A percentile compares a stretch with the other conserved stretches of the same genome.
These are phyloP conservation scores for Starmerella vaccinii DNA, from an alignment of 805 yeast genomes.

Conservation along the genomic window DNA sequence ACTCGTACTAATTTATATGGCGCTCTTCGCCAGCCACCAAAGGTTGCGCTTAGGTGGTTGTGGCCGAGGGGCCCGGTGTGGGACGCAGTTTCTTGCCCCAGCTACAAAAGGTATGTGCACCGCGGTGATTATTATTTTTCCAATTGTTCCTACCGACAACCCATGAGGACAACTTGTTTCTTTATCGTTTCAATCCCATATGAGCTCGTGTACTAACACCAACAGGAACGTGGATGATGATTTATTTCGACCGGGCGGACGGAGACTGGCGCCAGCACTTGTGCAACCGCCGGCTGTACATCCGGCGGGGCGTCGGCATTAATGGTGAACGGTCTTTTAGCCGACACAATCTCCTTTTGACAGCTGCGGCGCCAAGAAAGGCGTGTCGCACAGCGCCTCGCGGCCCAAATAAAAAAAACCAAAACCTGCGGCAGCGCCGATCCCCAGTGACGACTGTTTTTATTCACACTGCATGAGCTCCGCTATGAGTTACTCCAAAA, in stretches of 20 bases:
- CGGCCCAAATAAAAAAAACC: too few relatives aligned
- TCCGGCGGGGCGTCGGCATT: conserved; percentile 21
- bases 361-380: background rate
- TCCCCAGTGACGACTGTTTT: conserved; percentile 28
- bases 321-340: conserved; percentile 25
- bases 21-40: too few relatives aligned
- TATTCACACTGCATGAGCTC: conserved; percentile 34
- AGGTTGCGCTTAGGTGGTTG: too few relatives aligned
- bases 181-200: conserved; percentile 26
- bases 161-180: conserved; percentile 19
- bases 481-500: conserved; percentile 25
- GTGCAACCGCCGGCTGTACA: conserved; percentile 27
- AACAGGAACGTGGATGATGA: conserved; percentile 28
- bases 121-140: conserved; percentile 28
- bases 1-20: too few relatives aligned
- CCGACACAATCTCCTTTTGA: conserved; percentile 21
- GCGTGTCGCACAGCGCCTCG: background rate
- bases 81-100: background rate
- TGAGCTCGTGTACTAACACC: conserved; percentile 27
- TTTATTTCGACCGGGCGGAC: conserved; percentile 35
- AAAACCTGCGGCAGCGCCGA: background rate
- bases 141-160: conserved; percentile 33
- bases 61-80: background rate
- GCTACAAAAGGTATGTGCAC: conserved; percentile 20
- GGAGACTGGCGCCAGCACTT: conserved; percentile 20